phyloP scores from a whole-genome alignment of 352 stramenopile genomes.

The Phytophthora litchii region DNA sequence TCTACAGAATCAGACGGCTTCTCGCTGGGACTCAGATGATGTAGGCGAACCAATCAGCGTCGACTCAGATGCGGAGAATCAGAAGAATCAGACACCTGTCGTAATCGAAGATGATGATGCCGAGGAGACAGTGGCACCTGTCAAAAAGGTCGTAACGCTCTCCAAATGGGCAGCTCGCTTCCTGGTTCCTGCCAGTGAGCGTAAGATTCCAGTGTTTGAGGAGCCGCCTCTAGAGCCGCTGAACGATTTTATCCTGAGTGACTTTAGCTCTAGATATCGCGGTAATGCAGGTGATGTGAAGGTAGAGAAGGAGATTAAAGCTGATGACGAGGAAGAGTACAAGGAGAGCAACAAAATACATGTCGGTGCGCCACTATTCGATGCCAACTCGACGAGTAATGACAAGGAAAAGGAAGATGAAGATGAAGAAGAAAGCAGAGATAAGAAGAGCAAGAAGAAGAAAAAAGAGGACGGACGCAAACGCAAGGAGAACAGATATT shows the following conservation, averaged over 20 bases:
- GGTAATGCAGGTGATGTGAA: constrained; percentile 51
- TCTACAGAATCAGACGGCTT: constrained; percentile 34
- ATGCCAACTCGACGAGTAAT: constrained; percentile 8
- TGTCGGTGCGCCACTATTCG: constrained; percentile 63
- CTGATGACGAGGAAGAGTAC: constrained; percentile 36
- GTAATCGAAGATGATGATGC: constrained; percentile 30
- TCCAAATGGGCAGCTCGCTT: constrained; percentile 83
- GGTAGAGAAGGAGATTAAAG: constrained; percentile 51
- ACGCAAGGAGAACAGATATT: constrained; percentile 77
- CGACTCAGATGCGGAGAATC: constrained; percentile 26
- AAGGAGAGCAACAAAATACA: constrained; percentile 31
- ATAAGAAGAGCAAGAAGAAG: constrained; percentile 34
- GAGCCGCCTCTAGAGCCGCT: constrained; percentile 75
- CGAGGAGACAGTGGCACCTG: neutral
- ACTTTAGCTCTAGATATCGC: constrained; percentile 79
- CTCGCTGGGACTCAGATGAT: constrained; percentile 74
- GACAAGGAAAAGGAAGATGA: constrained; percentile 13
- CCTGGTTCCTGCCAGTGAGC: constrained; percentile 58
- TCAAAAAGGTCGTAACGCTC: constrained; percentile 43
- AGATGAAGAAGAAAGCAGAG: constrained; percentile 17
- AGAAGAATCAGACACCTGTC: constrained; percentile 14
- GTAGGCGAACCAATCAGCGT: constrained; percentile 51
- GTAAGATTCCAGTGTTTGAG: constrained; percentile 57
- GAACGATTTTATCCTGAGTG: constrained; percentile 86
- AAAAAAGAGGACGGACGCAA: constrained; percentile 41